phyloP scores from a whole-genome alignment of 1,139 yeast genomes.

The Barnettozyma hawaiiensis region DNA sequence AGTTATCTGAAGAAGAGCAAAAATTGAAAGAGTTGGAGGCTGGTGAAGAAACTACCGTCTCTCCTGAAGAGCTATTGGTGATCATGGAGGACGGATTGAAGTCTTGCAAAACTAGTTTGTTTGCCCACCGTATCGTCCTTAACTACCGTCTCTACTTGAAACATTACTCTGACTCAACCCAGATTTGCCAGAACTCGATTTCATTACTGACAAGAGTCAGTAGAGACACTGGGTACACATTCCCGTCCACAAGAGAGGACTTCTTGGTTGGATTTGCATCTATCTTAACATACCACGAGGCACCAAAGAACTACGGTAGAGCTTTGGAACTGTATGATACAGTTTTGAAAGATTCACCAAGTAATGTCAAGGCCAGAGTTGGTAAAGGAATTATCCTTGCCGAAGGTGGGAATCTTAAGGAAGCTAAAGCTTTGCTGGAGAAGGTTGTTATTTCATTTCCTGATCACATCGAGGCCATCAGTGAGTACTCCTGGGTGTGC shows the following conservation, averaged over 20 bases:
- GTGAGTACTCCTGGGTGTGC: constrained; percentile 79
- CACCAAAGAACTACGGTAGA: constrained; percentile 77
- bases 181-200: constrained; percentile 57
- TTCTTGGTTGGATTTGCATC: constrained; percentile 66
- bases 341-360: constrained; percentile 47
- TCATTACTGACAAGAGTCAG: constrained; percentile 46
- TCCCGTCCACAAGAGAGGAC: constrained; percentile 51
- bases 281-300: constrained; percentile 76
- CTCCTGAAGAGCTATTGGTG: constrained; percentile 25
- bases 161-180: constrained; percentile 61
- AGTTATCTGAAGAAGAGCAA: constrained; percentile 20
- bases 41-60: constrained; percentile 18
- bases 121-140: constrained; percentile 62
- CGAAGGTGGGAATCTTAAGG: constrained; percentile 52
- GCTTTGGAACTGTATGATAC: constrained; percentile 70
- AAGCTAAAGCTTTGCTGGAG: constrained; percentile 49
- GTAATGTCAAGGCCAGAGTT: constrained; percentile 56
- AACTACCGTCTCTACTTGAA: constrained; percentile 53
- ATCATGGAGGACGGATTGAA: constrained; percentile 26
- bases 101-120: constrained; percentile 39
- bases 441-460: constrained; percentile 48
- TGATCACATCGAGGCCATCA: constrained; percentile 51
- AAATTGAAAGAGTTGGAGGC: constrained; percentile 20
- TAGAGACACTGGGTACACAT: constrained; percentile 40
- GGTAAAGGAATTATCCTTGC: constrained; percentile 79